Evolutionary conservation across 495 filamentous ascomycete genomes (phyloP), one percentile per base, ranked within the genome.

Genomic region (Penicillium canariense): DNA sequence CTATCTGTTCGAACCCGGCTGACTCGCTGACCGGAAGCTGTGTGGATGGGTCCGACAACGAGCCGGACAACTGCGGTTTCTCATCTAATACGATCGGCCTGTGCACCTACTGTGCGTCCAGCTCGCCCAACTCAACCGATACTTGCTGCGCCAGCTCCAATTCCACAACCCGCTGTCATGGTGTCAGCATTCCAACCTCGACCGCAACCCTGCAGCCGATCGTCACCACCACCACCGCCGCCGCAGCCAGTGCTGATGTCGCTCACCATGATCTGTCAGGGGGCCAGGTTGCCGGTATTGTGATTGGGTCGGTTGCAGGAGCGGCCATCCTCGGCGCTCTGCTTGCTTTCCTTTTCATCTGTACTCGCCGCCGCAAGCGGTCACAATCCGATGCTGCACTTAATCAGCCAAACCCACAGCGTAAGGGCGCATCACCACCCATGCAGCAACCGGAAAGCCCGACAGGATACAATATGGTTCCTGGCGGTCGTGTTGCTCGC

Each of bases 131-230:
- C 70, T 85, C 90, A 14, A 97, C 90, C 46, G 95, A 99, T 69
- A 94, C 92, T 0, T 99, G 95, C 75, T 99, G 95, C 65, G 83
- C 87, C 50, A 88, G 84, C 59, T 84, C 92, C n/a, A 79, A 90
- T 58, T 83, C 87, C 20, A 76, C 87, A 40, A 68, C 61, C 26
- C 82, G 85, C 50, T 99, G 95, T 63, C 68, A 73, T 27, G 80
- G 81, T 30, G 87, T 99, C 27, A 73, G 81, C 25, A 76, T 99
- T 27, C 95, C 94, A 9, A 81, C 80, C 1, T 84, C 87, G 26
- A 87, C 85, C 7, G 81, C 87, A 5, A 79, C 86, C 53, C 54
- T 73, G 11, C 83, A 89, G 48, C 83, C 87, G 2, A 81, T 94
- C 46, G 44, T 54, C 42, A 73, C 81, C n/a, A 27, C 73, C 30